Percentiles rank a stretch among this genome's conserved stretches.
These are phyloP conservation scores for Candida loeiensis DNA, from an alignment of 805 yeast genomes.

Conservation along the genomic window DNA sequence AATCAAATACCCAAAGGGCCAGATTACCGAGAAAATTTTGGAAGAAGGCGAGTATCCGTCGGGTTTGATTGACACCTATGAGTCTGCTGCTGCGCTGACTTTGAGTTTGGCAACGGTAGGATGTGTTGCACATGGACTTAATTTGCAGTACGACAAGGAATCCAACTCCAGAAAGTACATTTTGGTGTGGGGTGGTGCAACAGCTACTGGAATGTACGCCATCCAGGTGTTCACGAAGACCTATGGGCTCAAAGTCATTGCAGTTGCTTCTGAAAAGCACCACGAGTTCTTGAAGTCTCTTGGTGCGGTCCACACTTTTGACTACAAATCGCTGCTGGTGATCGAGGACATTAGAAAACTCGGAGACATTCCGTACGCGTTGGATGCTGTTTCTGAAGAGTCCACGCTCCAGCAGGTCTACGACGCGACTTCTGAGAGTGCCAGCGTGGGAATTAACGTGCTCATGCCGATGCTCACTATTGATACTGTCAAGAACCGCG, in stretches of 20 bases:
- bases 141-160: slow-evolving; percentile 16
- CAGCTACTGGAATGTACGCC: slow-evolving; percentile 30
- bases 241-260: slow-evolving; percentile 28
- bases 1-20: slow-evolving; percentile 30
- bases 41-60: slow-evolving; percentile 17
- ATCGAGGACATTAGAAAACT: slow-evolving; percentile 18
- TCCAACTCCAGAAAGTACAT: slow-evolving; percentile 16
- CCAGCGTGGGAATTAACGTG: too few relatives aligned
- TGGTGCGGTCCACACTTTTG: slow-evolving; percentile 31
- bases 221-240: slow-evolving; percentile 30
- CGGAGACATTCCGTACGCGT: slow-evolving; percentile 23
- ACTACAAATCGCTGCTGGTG: slow-evolving; percentile 25
- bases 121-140: slow-evolving; percentile 31
- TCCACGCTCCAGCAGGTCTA: slow-evolving; percentile 24
- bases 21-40: slow-evolving; percentile 4
- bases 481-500: slow-evolving; percentile 3
- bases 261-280: slow-evolving; percentile 27
- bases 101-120: slow-evolving; percentile 52
- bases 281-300: slow-evolving; percentile 21
- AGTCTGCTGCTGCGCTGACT: slow-evolving; percentile 62
- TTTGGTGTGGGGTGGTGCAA: slow-evolving; percentile 38
- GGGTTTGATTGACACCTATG: slow-evolving; percentile 47
- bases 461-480: too few relatives aligned
- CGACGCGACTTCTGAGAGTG: slow-evolving; percentile 27
- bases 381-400: slow-evolving; percentile 22